These are phyloP conservation scores for Yamadazyma buinensis DNA, from an alignment of 1,139 yeast species.

Conservation along the genomic window DNA sequence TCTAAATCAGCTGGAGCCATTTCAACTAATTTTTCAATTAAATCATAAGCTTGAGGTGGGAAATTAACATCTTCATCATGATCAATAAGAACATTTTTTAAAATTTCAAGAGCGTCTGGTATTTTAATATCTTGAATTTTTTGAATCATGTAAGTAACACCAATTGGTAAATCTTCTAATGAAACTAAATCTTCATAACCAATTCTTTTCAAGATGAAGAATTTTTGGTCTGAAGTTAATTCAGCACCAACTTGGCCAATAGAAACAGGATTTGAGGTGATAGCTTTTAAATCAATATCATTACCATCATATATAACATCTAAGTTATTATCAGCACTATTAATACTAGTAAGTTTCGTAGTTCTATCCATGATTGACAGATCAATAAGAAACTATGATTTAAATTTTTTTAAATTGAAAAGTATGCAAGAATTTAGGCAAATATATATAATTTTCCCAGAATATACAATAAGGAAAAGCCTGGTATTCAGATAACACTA, in stretches of 20 bases:
- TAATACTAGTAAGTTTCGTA: conserved; percentile 9
- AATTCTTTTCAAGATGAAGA: conserved; percentile 14
- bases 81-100: conserved; percentile 15
- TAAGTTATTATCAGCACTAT: conserved; percentile 6
- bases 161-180: conserved; percentile 20
- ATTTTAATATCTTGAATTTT: conserved; percentile 16
- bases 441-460: too few species aligned
- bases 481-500: too few species aligned
- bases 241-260: conserved; percentile 25
- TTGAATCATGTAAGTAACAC: conserved; percentile 20
- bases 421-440: too few species aligned
- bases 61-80: conserved; percentile 24
- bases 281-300: conserved; percentile 14
- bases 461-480: too few species aligned
- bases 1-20: conserved; percentile 7
- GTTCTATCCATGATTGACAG: conserved; percentile 22
- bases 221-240: conserved; percentile 15
- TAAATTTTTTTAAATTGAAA: too few species aligned
- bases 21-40: conserved; percentile 28
- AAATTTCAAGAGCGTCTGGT: conserved; percentile 17
- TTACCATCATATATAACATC: conserved; percentile 4
- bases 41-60: conserved; percentile 13
- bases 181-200: conserved; percentile 15
- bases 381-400: background rate
- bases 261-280: conserved; percentile 18